Evolutionary conservation across 106 monocot genomes (phyloP), one percentile per base, ranked within the genome.

Genomic region (Chionographis japonica): DNA sequence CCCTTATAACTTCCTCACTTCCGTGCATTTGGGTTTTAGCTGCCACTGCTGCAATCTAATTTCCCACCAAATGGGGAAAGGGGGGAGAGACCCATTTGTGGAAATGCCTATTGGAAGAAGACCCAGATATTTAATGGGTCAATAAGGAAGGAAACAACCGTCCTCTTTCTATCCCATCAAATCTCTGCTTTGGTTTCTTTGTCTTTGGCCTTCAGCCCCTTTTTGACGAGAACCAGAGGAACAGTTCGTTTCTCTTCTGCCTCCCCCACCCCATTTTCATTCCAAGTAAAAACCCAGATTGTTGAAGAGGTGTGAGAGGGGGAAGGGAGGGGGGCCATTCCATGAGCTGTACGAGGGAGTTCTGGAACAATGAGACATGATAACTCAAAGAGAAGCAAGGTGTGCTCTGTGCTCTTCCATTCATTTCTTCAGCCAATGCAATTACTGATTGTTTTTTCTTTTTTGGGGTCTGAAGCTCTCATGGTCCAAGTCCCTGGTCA

Each of bases 321-420:
- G 46, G 46, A 46, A 10, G 46, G 46, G 66, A 16, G 3, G n/a
- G 19, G 8, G 7, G 52, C 38, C 38, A 15, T 62, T 13, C 15
- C 13, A 10, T 46, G 2, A 16, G 60, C 60, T 73, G 58, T 40
- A 71, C 61, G 70, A 75, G 61, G 68, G 68, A 65, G 37, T 37
- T 70, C 58, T 27, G 83, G 57, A 78, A 78, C 83, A 80, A 90
- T 90, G 90, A 90, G 80, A 80, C 86, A 90, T 83, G 90, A 66
- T 65, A 83, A 72, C 67, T 64, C 83, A 43, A 90, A 73, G 78
- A 90, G 83, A 80, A 90, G 90, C 86, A 86, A 90, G 90, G 90
- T 90, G 61, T 62, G 50, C 64, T 43, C 8, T 56, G 6, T 11
- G 39, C 39, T 66, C 41, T 46, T 11, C 15, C 6, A 17, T n/a